Percentiles rank a stretch among this genome's conserved stretches.
Evolutionary conservation across 768 basidiomycete genomes (phyloP).

Genomic region (Tricholomella constricta): DNA sequence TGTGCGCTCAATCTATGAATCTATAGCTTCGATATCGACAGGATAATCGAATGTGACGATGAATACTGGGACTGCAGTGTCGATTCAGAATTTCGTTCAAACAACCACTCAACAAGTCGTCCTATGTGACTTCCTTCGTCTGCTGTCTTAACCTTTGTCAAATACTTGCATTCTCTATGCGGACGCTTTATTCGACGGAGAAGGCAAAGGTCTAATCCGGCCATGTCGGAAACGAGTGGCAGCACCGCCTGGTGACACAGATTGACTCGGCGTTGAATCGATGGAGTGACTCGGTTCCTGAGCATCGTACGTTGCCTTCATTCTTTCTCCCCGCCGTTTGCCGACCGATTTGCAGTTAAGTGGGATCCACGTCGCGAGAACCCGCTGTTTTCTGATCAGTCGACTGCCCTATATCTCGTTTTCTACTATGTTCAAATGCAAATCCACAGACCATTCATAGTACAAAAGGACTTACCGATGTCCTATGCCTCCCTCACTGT

Average conservation of each 20-base stretch:
- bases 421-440: slow-evolving; percentile 68
- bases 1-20: slow-evolving; percentile 1
- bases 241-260: slow-evolving; percentile 65
- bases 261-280: slow-evolving; percentile 68
- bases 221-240: slow-evolving; percentile 62
- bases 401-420: slow-evolving; percentile 48
- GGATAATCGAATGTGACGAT: slow-evolving; percentile 63
- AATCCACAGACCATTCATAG: slow-evolving; percentile 72
- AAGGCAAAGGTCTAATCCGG: slow-evolving; percentile 66
- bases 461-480: slow-evolving; percentile 37
- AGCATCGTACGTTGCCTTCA: slow-evolving; percentile 42
- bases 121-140: slow-evolving; percentile 54
- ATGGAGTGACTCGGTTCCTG: slow-evolving; percentile 67
- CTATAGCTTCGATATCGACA: slow-evolving; percentile 69
- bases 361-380: slow-evolving; percentile 51
- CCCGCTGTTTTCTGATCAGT: slow-evolving; percentile 54
- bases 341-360: slow-evolving; percentile 34
- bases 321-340: not conserved
- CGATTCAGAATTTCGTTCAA: slow-evolving; percentile 58
- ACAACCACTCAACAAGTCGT: slow-evolving; percentile 65
- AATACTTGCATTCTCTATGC: slow-evolving; percentile 60
- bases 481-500: slow-evolving; percentile 64
- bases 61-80: slow-evolving; percentile 61
- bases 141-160: slow-evolving; percentile 57
- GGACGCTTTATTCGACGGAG: slow-evolving; percentile 79